Evolutionary conservation across 2,329 filamentous ascomycete genomes (phyloP), one percentile per base, ranked within the genome.

Genomic region (Clarireedia paspali): DNA sequence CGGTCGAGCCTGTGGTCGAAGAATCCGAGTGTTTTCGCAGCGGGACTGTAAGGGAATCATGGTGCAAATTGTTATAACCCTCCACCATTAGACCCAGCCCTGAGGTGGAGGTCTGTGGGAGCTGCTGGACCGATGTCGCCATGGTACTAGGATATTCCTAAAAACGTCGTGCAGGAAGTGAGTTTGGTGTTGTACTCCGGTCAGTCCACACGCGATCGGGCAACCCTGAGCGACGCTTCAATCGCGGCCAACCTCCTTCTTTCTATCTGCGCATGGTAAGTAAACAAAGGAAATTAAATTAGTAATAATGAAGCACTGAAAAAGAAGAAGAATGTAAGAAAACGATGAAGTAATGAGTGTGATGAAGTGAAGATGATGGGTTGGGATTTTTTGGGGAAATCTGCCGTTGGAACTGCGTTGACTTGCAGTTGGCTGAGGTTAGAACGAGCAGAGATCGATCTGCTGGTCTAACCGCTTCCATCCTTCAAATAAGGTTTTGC

Each of bases 41-140:
- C n/a, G 51, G 30, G 4, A 45, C 34, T 17, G 56, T 42, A 40
- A 53, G 44, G 30, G 57, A 36, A 46, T 55, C 63, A 66, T 67
- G 53, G 51, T 66, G 60, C 34, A 62, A 47, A 55, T 64, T 59
- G 38, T 58, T 55, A 48, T 66, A 60, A 46, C 59, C 56, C 15
- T 67, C 61, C 46, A 64, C 55, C n/a, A 53, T 56, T 27, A 59
- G 53, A 47, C 55, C 58, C 47, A 59, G 60, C 46, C 53, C 53
- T 24, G 42, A 45, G 42, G 38, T 26, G 30, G 54, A 52, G 34
- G 57, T 56, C 59, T 53, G 55, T 52, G 59, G 54, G 53, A 46
- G 45, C 53, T 53, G 40, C 51, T 62, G 30, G 30, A 34, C 59
- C 47, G 57, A 51, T 46, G 54, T 30, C 45, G 57, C 57, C 60